Evolutionary conservation across 371 early-diverging fungal genomes (phyloP), one percentile per base, ranked within the genome.

Genomic region (Rhizopus stolonifer): DNA sequence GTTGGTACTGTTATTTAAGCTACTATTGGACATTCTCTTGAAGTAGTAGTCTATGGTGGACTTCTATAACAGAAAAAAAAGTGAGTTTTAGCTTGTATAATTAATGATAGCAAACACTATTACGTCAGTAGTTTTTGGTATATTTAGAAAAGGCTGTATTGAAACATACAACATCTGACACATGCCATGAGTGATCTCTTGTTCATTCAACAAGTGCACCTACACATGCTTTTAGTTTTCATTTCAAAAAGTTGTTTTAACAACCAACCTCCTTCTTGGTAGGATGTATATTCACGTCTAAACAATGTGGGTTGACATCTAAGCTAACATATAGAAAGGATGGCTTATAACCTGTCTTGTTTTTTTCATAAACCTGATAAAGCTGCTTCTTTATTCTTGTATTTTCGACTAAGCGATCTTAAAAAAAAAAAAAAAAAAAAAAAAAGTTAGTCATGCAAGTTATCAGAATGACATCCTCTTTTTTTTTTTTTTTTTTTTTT

Each of bases 261-360:
- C 29, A 43, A 8, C n/a, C 56, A 54, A 78, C 89, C 80, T 95
- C 93, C 18, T 84, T 81, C 60, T 99, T 99, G 31, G 97, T 94
- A 0, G 99, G 99, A 73, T 99, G 99, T 0, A 99, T 94, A 69
- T 99, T 99, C 4, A 99, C 99, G 72, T 99, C 99, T 0, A 99
- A 89, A 49, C 86, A 85, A 24, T 83, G 67, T 0, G 91, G 85
- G n/a, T 79, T 73, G 38, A 95, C 74, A 14, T 77, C 68, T 24
- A 97, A 61, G 31, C 83, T 81, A 29, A 98, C 40, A 65, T 95
- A 96, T 3, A 92, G 74, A 73, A 94, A 93, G 1, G 90, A 90
- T 59, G 89, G 84, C 1, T 82, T 74, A 21, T 80, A 80, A 59
- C 88, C 90, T 25, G 91, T 87, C 5, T 93, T 71, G 42, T 85